These are phyloP conservation scores for Trapa incisa DNA, from an alignment of 345 rosid species.

Conservation along the genomic window DNA sequence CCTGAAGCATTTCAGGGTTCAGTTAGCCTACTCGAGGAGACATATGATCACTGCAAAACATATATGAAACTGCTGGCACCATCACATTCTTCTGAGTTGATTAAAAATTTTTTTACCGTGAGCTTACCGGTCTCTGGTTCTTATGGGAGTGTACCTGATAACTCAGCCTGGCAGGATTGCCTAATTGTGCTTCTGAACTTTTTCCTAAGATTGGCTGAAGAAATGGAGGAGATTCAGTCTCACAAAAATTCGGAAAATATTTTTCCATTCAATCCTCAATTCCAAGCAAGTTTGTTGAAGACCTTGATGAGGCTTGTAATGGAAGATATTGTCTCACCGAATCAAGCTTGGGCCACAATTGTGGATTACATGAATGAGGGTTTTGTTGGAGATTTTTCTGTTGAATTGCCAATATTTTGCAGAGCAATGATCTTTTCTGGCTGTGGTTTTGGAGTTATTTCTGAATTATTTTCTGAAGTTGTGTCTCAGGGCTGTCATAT, in stretches of 20 bases:
- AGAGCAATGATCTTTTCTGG: constrained; percentile 78
- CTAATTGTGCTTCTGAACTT: constrained; percentile 69
- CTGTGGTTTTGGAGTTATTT: constrained; percentile 61
- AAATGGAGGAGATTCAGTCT: constrained; percentile 49
- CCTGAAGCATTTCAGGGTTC: constrained; percentile 62
- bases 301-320: constrained; percentile 57
- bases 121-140: constrained; percentile 34
- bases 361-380: constrained; percentile 38
- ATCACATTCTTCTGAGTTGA: constrained; percentile 46
- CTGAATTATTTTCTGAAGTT: constrained; percentile 52
- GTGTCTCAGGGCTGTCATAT: constrained; percentile 18
- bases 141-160: constrained; percentile 48
- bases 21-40: constrained; percentile 51
- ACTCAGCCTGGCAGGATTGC: constrained; percentile 85
- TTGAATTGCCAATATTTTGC: constrained; percentile 46
- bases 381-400: constrained; percentile 33
- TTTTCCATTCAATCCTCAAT: constrained; percentile 35
- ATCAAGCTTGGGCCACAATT: constrained; percentile 73
- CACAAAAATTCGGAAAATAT: constrained; percentile 18
- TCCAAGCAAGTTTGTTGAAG: constrained; percentile 49
- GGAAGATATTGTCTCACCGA: constrained; percentile 86
- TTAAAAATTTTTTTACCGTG: constrained; percentile 44
- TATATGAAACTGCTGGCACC: constrained; percentile 55
- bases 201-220: constrained; percentile 67
- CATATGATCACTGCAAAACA: constrained; percentile 36